Evolutionary conservation across 257 asterid genomes (phyloP), one percentile per base, ranked within the genome.

Genomic region (Solanum arcanum): DNA sequence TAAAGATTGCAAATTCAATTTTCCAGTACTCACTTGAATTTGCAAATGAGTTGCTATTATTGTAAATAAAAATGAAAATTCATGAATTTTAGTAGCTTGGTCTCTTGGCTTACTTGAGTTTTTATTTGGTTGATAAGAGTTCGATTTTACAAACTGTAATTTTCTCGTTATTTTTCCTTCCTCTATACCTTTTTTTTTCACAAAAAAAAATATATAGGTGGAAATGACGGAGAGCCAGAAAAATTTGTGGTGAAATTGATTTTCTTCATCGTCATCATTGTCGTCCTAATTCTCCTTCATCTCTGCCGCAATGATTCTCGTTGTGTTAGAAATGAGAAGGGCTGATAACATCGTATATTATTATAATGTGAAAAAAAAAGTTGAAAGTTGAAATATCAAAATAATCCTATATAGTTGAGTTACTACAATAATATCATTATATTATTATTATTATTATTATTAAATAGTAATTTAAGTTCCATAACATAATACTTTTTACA

Each of bases 101-200:
- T 18, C 21, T 7, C 4, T 56, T 20, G 12, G 25, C 23, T 56
- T 56, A 20, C 12, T 2, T 56, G 5, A 56, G 25, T 12, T 20
- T 56, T 2, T 56, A 56, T 20, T n/a, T 0, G 0, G 0, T 7
- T 7, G 5, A 56, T 56, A 7, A 7, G 64, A 56, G 8, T 56
- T 56, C 0, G 5, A 56, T 7, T 56, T n/a, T 56, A 56, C 25
- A 16, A 16, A 52, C 7, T 2, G n/a, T 52, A 52, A 52, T 52
- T 11, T 11, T 18, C 64, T 56, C 2, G 10, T 23, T 16, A 18
- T 56, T 56, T 56, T n/a, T n/a, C 64, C n/a, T 56, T 56, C 5
- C n/a, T n/a, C 64, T 18, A 56, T 56, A 6, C 25, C n/a, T 1
- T 56, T 20, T 56, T 56, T 56, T 18, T 18, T 2, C 1, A 12